Evolutionary conservation across 2,329 filamentous ascomycete species (phyloP).

Genomic region (Aspergillus sclerotialis): DNA sequence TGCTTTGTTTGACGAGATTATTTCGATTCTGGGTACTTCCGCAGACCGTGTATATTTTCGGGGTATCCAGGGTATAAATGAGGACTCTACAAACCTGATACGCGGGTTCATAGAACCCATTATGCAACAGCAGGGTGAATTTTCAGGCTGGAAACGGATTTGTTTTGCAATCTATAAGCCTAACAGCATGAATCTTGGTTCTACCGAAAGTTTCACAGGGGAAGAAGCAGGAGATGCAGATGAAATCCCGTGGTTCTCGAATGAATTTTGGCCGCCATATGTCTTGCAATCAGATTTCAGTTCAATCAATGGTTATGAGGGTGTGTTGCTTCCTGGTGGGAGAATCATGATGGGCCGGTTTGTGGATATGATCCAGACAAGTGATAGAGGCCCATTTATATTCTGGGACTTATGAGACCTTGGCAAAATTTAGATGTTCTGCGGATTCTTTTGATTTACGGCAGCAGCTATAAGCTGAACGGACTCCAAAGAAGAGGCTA

Average conservation of each 20-base stretch:
- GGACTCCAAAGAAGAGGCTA: too few relatives aligned
- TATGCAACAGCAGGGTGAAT: constrained; percentile 15
- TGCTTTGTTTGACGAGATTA: constrained; percentile 13
- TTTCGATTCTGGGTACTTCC: constrained; percentile 7
- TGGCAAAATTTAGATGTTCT: too few relatives aligned
- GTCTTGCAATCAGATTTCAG: constrained; percentile 16
- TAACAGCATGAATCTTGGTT: too few relatives aligned
- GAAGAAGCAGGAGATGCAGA: constrained; percentile 2
- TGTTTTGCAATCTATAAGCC: constrained; percentile 29
- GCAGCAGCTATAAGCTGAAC: too few relatives aligned
- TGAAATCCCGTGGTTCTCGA: constrained; percentile 1
- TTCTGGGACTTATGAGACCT: constrained; percentile 22
- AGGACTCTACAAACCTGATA: constrained; percentile 11
- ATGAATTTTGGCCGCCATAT: constrained; percentile 10
- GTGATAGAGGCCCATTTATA: constrained; percentile 22
- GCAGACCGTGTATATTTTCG: constrained; percentile 16
- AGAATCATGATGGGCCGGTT: constrained; percentile 45
- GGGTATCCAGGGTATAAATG: constrained; percentile 15
- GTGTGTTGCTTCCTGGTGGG: constrained; percentile 40
- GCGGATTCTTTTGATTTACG: too few relatives aligned
- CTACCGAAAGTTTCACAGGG: constrained; percentile 12
- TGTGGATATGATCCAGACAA: constrained; percentile 22
- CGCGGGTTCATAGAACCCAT: constrained; percentile 31
- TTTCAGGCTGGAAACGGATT: constrained; percentile 31
- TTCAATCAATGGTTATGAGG: constrained; percentile 42